Evolutionary conservation across 345 rosid genomes (phyloP).

Genomic region (Iberis pinnata): DNA sequence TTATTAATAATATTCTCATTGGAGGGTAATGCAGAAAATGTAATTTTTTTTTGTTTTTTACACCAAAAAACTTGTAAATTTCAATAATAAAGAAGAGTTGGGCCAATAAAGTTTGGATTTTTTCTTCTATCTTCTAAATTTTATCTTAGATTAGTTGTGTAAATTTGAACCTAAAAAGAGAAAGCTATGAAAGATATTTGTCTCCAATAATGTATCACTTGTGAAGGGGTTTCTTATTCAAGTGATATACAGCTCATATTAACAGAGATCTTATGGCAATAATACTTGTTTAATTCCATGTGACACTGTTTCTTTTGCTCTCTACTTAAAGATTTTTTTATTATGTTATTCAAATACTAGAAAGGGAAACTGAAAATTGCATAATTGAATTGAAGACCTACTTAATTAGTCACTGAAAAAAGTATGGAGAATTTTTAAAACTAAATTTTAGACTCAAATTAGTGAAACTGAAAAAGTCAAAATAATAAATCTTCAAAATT

Average conservation of each 20-base stretch:
- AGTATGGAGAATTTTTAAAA: too few relatives aligned
- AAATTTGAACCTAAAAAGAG: conserved; percentile 16
- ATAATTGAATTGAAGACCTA: conserved; percentile 1
- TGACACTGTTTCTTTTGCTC: conserved; percentile 11
- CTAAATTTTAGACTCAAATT: too few relatives aligned
- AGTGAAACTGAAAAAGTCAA: too few relatives aligned
- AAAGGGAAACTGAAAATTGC: conserved; percentile 19
- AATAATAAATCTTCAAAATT: too few relatives aligned
- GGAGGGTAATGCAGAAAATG: too few relatives aligned
- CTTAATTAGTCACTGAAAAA: background rate
- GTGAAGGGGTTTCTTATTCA: too few relatives aligned
- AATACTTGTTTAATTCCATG: conserved; percentile 21
- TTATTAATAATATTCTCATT: background rate
- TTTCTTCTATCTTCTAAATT: background rate
- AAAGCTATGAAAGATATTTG: conserved; percentile 18
- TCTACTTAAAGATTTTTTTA: background rate
- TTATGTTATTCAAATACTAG: background rate
- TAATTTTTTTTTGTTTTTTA: background rate
- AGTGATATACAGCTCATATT: conserved; percentile 29
- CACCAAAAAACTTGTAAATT: conserved; percentile 20
- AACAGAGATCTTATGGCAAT: conserved; percentile 26
- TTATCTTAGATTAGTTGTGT: conserved; percentile 11
- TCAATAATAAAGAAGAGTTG: conserved; percentile 15
- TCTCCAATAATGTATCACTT: conserved; percentile 15
- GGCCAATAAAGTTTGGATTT: background rate